Evolutionary conservation across 1,139 yeast genomes (phyloP).

Genomic region (Yamadazyma diospyri): DNA sequence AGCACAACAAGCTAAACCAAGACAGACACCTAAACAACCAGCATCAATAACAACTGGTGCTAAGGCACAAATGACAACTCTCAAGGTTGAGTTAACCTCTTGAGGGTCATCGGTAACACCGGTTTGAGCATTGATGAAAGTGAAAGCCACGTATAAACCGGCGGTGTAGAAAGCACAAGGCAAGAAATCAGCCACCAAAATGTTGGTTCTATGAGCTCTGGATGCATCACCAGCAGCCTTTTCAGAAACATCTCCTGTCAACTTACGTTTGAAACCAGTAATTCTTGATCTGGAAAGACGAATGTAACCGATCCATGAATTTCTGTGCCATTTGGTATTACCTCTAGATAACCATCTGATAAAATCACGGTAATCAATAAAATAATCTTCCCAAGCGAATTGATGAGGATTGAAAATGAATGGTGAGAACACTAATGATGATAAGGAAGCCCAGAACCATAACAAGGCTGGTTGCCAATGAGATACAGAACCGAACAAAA

Average conservation of each 20-base stretch:
- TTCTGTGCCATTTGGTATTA: constrained; percentile 97
- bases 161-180: constrained; percentile 87
- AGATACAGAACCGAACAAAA: constrained; percentile 85
- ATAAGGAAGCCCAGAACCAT: constrained; percentile 97
- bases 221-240: constrained; percentile 92
- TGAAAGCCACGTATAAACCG: constrained; percentile 85
- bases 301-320: constrained; percentile 98
- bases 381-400: constrained; percentile 98
- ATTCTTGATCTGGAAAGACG: constrained; percentile 94
- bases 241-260: constrained; percentile 85
- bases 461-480: constrained; percentile 97
- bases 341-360: constrained; percentile 99
- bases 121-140: constrained; percentile 94
- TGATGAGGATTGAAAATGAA: constrained; percentile 97
- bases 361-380: constrained; percentile 96
- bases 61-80: constrained; percentile 83
- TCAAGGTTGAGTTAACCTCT: constrained; percentile 72
- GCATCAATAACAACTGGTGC: constrained; percentile 90
- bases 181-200: constrained; percentile 80
- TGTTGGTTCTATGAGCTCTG: constrained; percentile 88
- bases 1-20: constrained; percentile 89
- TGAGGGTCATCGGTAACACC: constrained; percentile 64
- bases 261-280: constrained; percentile 96
- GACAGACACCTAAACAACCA: constrained; percentile 74
- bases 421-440: constrained; percentile 90